A percentile compares a stretch with the other conserved stretches of the same genome.
phyloP scores from a whole-genome alignment of 129 eudicot species.

The Calendula officinalis region DNA sequence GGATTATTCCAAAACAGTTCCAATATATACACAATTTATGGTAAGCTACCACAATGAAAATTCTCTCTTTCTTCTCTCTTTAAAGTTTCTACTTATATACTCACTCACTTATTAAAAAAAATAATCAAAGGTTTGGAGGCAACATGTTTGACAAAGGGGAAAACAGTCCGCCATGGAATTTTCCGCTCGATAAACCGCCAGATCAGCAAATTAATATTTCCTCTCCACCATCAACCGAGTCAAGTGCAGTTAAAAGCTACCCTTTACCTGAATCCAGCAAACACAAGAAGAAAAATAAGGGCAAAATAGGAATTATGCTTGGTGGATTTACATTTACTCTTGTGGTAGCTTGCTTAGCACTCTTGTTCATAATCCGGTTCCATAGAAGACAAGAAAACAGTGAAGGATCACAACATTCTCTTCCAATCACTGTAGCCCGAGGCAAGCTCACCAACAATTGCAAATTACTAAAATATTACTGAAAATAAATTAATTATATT shows the following conservation, averaged over 20 bases:
- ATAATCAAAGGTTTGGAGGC: constrained; percentile 60
- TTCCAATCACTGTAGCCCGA: constrained; percentile 47
- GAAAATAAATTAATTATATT: no score
- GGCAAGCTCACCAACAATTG: constrained; percentile 34
- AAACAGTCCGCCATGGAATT: constrained; percentile 70
- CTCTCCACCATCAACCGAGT: constrained; percentile 63
- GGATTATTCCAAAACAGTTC: constrained; percentile 73
- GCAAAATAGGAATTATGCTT: constrained; percentile 33
- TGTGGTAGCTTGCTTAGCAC: constrained; percentile 32
- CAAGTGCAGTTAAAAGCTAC: constrained; percentile 56
- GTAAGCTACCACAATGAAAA: constrained; percentile 37
- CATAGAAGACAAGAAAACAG: constrained; percentile 33
- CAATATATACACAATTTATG: constrained; percentile 61
- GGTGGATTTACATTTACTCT: constrained; percentile 39
- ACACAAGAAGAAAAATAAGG: constrained; percentile 41
- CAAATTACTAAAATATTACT: constrained; percentile 2
- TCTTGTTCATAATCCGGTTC: constrained; percentile 30
- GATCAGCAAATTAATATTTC: constrained; percentile 35
- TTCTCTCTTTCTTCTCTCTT: background rate
- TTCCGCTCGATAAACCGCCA: constrained; percentile 46
- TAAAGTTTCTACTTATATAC: background rate
- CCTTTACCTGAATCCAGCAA: constrained; percentile 34
- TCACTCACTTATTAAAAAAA: background rate
- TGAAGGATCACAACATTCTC: constrained; percentile 38
- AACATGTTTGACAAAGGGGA: constrained; percentile 50